Conservation (phyloP, 768 basidiomycete genomes). For the Xerocomus brunneocitrinus region DNA sequence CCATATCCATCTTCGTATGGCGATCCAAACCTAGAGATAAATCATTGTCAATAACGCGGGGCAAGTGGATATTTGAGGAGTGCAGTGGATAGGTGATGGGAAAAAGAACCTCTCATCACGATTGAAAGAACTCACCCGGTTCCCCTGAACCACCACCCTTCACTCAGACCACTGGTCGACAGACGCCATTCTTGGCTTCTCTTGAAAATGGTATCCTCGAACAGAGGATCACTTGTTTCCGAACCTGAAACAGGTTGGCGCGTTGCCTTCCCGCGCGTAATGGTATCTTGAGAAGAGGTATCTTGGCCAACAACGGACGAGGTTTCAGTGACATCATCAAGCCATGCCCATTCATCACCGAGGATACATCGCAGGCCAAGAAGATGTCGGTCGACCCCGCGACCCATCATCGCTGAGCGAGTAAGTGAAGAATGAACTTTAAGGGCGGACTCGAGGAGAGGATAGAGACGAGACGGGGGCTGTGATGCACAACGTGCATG, state of each 20-base stretch:
- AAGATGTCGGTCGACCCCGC: slow-evolving; percentile 88
- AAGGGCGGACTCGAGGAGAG: slow-evolving; percentile 62
- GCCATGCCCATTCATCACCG: slow-evolving; percentile 29
- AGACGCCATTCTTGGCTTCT: slow-evolving; percentile 81
- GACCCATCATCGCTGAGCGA: slow-evolving; percentile 72
- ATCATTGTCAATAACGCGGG: slow-evolving; percentile 5
- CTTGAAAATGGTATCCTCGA: slow-evolving; percentile 73
- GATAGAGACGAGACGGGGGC: slow-evolving; percentile 30
- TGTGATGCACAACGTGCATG: neutral
- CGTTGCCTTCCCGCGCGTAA: neutral
- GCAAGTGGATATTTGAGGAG: neutral
- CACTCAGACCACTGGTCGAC: slow-evolving; percentile 85
- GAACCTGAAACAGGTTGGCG: neutral
- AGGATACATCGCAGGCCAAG: slow-evolving; percentile 75
- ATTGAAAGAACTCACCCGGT: slow-evolving; percentile 55
- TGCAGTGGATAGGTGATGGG: neutral
- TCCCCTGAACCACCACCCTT: slow-evolving; percentile 80
- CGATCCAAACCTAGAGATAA: slow-evolving; percentile 63
- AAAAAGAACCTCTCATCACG: neutral
- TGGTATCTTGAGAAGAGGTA: slow-evolving; percentile 7
- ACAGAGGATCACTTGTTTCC: slow-evolving; percentile 37
- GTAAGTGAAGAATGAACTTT: slow-evolving; percentile 67
- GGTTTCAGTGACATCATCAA: slow-evolving; percentile 12
- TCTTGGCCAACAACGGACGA: neutral
- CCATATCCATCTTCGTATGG: slow-evolving; percentile 85